Evolutionary conservation across 805 yeast species (phyloP).

Genomic region (Cyberlindnera xylosilytica): DNA sequence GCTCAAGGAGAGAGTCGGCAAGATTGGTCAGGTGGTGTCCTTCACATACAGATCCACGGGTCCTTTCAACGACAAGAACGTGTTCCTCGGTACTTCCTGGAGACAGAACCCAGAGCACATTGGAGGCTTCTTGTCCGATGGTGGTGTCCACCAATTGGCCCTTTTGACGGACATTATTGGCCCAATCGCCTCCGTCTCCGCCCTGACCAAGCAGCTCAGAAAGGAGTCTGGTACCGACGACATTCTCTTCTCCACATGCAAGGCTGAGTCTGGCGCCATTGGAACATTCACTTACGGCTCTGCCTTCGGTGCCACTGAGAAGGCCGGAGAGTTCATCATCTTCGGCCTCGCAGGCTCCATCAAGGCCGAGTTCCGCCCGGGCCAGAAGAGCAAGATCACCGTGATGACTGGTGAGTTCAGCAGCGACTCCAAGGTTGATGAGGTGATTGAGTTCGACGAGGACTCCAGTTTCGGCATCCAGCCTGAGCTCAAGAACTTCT

Average conservation of each 20-base stretch:
- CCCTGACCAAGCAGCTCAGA: slow-evolving; percentile 73
- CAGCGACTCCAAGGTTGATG: slow-evolving; percentile 21
- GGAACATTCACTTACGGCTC: slow-evolving; percentile 29
- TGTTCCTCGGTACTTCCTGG: slow-evolving; percentile 76
- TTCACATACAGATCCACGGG: slow-evolving; percentile 77
- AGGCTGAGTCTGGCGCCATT: slow-evolving; percentile 79
- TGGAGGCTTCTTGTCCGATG: slow-evolving; percentile 91
- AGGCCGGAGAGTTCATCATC: slow-evolving; percentile 62
- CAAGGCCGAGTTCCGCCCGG: slow-evolving; percentile 56
- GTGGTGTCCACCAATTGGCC: slow-evolving; percentile 96
- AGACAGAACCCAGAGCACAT: slow-evolving; percentile 86
- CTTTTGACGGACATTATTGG: slow-evolving; percentile 82
- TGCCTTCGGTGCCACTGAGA: slow-evolving; percentile 73
- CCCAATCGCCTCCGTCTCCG: slow-evolving; percentile 64
- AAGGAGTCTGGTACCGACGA: slow-evolving; percentile 81
- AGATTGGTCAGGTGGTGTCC: slow-evolving; percentile 69
- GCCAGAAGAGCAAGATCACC: slow-evolving; percentile 33
- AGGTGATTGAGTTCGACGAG: slow-evolving; percentile 29
- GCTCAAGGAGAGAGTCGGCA: slow-evolving; percentile 55
- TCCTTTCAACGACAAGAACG: slow-evolving; percentile 56
- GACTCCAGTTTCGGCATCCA: slow-evolving; percentile 53
- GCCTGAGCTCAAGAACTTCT: slow-evolving; percentile 52
- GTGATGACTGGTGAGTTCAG: slow-evolving; percentile 30
- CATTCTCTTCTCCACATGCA: slow-evolving; percentile 66
- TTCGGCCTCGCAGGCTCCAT: slow-evolving; percentile 80